phyloP scores from a whole-genome alignment of 495 filamentous ascomycete species.

The Daldinia caldariorum region DNA sequence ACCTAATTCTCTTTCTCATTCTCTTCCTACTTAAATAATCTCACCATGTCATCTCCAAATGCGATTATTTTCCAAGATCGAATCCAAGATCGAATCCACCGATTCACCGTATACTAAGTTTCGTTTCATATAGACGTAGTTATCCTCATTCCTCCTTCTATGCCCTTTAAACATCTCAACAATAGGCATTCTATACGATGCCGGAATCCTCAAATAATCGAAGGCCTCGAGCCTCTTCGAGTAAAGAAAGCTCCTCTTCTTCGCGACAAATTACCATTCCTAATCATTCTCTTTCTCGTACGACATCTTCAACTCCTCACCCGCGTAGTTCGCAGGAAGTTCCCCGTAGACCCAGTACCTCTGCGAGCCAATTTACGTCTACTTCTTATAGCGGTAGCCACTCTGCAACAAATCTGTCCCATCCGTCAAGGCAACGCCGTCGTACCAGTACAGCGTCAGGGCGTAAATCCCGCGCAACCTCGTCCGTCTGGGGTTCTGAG shows the following conservation, averaged over 20 bases:
- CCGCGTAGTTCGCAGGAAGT: slow-evolving; percentile 17
- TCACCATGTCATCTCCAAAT: not conserved
- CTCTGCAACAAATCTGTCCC: slow-evolving; percentile 40
- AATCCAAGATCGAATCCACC: not conserved
- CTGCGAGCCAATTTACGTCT: slow-evolving; percentile 31
- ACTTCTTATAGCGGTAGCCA: slow-evolving; percentile 35
- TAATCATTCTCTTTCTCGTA: slow-evolving; percentile 24
- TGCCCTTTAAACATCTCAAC: not conserved
- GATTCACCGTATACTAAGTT: too few relatives aligned
- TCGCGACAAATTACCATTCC: slow-evolving; percentile 6
- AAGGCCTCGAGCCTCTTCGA: slow-evolving; percentile 10
- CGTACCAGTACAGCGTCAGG: slow-evolving; percentile 44
- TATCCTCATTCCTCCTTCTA: not conserved
- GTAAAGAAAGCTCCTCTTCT: slow-evolving; percentile 12
- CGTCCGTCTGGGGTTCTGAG: slow-evolving; percentile 65
- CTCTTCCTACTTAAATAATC: too few relatives aligned
- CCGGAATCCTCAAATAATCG: not conserved
- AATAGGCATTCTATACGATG: not conserved
- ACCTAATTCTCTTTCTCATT: not conserved
- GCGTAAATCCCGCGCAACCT: slow-evolving; percentile 74
- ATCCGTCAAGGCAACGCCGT: slow-evolving; percentile 31
- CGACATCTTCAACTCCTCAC: slow-evolving; percentile 35
- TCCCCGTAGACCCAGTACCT: slow-evolving; percentile 30
- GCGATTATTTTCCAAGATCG: not conserved
- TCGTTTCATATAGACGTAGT: not conserved